A percentile compares a stretch with the other conserved stretches of the same genome.
phyloP scores from a whole-genome alignment of 192 early-diverging fungal species.

The Bifiguratus adelaidae region DNA sequence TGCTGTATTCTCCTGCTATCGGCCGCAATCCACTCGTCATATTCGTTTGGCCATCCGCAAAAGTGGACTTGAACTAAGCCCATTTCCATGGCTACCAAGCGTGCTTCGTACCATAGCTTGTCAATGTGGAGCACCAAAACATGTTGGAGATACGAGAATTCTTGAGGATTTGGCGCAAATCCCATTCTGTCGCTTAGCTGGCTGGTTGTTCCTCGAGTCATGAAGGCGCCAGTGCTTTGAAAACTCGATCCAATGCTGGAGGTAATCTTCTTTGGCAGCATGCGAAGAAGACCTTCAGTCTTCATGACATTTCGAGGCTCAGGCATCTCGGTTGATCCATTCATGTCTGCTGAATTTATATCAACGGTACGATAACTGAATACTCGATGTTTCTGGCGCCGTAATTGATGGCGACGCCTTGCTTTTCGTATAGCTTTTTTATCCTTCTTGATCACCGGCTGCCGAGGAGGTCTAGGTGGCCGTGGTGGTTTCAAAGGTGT shows the following conservation, averaged over 20 bases:
- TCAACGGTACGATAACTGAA: too few species aligned
- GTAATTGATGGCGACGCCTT: too few species aligned
- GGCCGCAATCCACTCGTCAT: conserved; percentile 18
- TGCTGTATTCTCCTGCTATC: conserved; percentile 18
- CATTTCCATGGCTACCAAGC: conserved; percentile 18
- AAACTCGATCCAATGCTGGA: conserved; percentile 8
- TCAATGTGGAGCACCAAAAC: conserved; percentile 22
- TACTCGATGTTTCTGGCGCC: too few species aligned
- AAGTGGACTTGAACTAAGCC: conserved; percentile 23
- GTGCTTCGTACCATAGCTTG: conserved; percentile 22
- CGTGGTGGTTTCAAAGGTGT: too few species aligned
- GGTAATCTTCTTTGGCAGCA: too few species aligned
- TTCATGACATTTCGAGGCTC: too few species aligned
- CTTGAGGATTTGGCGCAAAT: conserved; percentile 31
- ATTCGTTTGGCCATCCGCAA: conserved; percentile 16
- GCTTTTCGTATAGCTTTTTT: too few species aligned
- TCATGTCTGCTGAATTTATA: too few species aligned
- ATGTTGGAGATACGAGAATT: conserved; percentile 25
- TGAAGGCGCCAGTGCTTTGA: conserved; percentile 38
- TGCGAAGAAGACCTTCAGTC: too few species aligned
- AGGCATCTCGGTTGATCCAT: too few species aligned
- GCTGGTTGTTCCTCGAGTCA: conserved; percentile 28
- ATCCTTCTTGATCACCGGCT: too few species aligned
- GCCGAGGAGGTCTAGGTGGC: too few species aligned
- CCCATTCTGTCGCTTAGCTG: conserved; percentile 23